Evolutionary conservation across 306 rosid species (phyloP), one percentile per base, ranked within the genome.

Genomic region (Quercus engelmannii): DNA sequence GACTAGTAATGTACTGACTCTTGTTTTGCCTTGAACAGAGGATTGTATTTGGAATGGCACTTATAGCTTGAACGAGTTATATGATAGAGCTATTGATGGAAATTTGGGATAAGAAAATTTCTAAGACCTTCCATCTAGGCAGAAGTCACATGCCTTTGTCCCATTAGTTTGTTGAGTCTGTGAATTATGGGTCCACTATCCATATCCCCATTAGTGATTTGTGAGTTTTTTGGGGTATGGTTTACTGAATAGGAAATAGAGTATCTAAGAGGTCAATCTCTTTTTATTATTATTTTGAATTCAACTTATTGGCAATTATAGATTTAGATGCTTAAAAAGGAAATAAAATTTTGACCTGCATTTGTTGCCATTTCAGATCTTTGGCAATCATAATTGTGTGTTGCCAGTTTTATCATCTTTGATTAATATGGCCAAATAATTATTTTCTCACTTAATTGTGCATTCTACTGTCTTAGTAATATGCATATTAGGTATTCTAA

Each of bases 121-220:
- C 65, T 57, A 25, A 25, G 72, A 64, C 33, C 15, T 76, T 25
- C 35, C 62, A 12, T n/a, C 73, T 31, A 1, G 52, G 33, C 20
- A 26, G 43, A 28, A 26, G 49, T 75, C 63, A 76, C 73, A 62
- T 68, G 73, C 73, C 19, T 49, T 76, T 58, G 26, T 43, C 26
- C 35, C 41, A 46, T 62, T 61, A 13, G 21, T 76, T 58, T 51
- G 8, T 55, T 69, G 28, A 35, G 25, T 26, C 25, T 33, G 52
- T 35, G 25, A 26, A 33, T 7, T 23, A 8, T 19, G 70, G 43
- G 70, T 25, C 35, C 38, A 62, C 69, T 26, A 14, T 62, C 38
- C 69, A 25, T 62, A 25, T 26, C 38, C 69, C 38, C 38, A 23
- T 14, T 62, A 62, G 38, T 15, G 28, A 62, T 62, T 12, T 30